phyloP scores from a whole-genome alignment of 345 rosid genomes.

The Corymbia maculata region DNA sequence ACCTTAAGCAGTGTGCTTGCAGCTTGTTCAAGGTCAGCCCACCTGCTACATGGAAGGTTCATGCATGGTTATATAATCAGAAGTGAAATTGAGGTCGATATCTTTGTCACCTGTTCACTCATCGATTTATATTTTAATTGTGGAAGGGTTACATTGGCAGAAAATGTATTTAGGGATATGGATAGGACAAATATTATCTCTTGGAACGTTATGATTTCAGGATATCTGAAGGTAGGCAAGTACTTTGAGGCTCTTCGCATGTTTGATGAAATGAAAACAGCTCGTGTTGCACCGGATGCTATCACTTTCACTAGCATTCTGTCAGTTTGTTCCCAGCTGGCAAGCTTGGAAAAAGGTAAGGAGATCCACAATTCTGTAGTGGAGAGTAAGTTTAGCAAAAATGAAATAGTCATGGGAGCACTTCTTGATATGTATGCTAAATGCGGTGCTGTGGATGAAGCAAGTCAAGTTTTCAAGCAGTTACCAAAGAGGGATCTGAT shows the following conservation, averaged over 20 bases:
- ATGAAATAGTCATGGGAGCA: slow-evolving; percentile 54
- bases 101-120: slow-evolving; percentile 23
- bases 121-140: slow-evolving; percentile 64
- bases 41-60: slow-evolving; percentile 41
- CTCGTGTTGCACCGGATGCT: slow-evolving; percentile 42
- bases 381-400: slow-evolving; percentile 18
- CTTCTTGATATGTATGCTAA: slow-evolving; percentile 82
- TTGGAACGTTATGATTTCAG: slow-evolving; percentile 72
- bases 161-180: slow-evolving; percentile 27
- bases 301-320: slow-evolving; percentile 47
- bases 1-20: slow-evolving; percentile 45
- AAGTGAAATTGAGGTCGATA: slow-evolving; percentile 23
- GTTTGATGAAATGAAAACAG: slow-evolving; percentile 31
- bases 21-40: slow-evolving; percentile 53
- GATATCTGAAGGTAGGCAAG: slow-evolving; percentile 33
- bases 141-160: slow-evolving; percentile 38
- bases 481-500: slow-evolving; percentile 46
- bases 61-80: slow-evolving; percentile 46
- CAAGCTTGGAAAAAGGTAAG: slow-evolving; percentile 59
- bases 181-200: slow-evolving; percentile 13
- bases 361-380: slow-evolving; percentile 36
- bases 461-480: slow-evolving; percentile 24
- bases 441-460: slow-evolving; percentile 71
- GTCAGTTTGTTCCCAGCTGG: slow-evolving; percentile 60
- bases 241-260: slow-evolving; percentile 41